Evolutionary conservation across 345 rosid genomes (phyloP), one percentile per base, ranked within the genome.

Genomic region (Aquilaria malaccensis): DNA sequence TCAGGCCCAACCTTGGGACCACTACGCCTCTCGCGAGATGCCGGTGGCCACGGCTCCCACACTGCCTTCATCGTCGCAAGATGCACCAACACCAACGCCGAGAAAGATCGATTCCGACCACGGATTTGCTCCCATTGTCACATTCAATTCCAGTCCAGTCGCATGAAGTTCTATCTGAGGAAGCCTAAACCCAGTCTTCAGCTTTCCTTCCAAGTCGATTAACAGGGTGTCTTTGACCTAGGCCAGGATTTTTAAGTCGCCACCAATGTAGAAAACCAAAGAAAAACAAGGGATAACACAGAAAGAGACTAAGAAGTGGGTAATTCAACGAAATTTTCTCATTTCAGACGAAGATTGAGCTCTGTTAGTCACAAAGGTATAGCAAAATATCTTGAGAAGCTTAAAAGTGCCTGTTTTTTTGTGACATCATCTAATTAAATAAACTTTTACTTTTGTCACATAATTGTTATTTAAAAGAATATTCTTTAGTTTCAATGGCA

Each of bases 121-220:
- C 88, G 7, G 79, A 30, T 10, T 53, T 48, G 56, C 70, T 81
- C 0, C 11, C 67, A 53, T 54, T 0, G 11, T 77, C 77, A 66
- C 95, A 89, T 48, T 72, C 56, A 46, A 86, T 66, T 67, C 95
- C 97, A 2, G 83, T 76, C 91, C 94, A 89, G 45, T 83, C 77
- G 22, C 97, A 89, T 0, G 86, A 82, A 54, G 45, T 76, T 12
- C 15, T 75, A 22, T 59, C 68, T 32, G 55, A 72, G 52, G 69
- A 29, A 46, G 47, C 61, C 22, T 66, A 31, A 64, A 70, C 77
- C 97, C 97, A 89, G 68, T 79, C 32, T 37, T 33, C 32, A 89
- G 80, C 6, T 60, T 70, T 4, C 75, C 78, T 31, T 76, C 50
- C 56, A 80, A 81, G 73, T 84, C 89, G 2, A 58, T 6, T 10